Conservation (phyloP, 108 stramenopile species). For the Stephanodiscus minutulus region DNA sequence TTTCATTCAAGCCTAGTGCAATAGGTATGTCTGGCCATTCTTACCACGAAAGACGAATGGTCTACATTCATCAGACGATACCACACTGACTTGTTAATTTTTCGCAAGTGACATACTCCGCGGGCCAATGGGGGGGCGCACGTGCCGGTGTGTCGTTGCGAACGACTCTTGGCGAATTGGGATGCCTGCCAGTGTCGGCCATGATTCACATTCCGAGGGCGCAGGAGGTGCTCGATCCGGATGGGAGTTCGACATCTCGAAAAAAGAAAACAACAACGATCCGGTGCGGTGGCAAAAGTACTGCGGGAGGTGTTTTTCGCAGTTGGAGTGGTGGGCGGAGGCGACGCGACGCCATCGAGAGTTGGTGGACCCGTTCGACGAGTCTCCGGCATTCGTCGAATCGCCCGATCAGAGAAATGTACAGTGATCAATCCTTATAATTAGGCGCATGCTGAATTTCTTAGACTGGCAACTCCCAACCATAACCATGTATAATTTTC, state of each 20-base stretch:
- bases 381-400: constrained; percentile 51
- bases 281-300: constrained; percentile 57
- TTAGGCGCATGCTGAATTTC: no score
- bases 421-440: constrained; percentile 43
- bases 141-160: constrained; percentile 67
- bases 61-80: no score
- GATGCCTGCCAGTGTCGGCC: constrained; percentile 77
- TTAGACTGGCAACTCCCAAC: no score
- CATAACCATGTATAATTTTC: no score
- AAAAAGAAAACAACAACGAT: constrained; percentile 13
- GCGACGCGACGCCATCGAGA: constrained; percentile 58
- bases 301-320: constrained; percentile 61
- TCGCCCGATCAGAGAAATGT: constrained; percentile 69
- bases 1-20: constrained; percentile 72
- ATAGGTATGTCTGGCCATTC: constrained; percentile 36
- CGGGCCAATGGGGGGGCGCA: constrained; percentile 83
- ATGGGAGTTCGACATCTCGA: constrained; percentile 41
- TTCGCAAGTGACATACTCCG: constrained; percentile 62
- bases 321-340: constrained; percentile 83
- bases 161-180: constrained; percentile 71
- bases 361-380: constrained; percentile 57
- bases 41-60: no score
- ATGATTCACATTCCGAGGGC: constrained; percentile 76
- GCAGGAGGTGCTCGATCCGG: constrained; percentile 58
- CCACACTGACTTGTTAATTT: no score